A percentile compares a stretch with the other conserved stretches of the same genome.
Evolutionary conservation across 768 basidiomycete genomes (phyloP).

Genomic region (Termitomyces sp.): DNA sequence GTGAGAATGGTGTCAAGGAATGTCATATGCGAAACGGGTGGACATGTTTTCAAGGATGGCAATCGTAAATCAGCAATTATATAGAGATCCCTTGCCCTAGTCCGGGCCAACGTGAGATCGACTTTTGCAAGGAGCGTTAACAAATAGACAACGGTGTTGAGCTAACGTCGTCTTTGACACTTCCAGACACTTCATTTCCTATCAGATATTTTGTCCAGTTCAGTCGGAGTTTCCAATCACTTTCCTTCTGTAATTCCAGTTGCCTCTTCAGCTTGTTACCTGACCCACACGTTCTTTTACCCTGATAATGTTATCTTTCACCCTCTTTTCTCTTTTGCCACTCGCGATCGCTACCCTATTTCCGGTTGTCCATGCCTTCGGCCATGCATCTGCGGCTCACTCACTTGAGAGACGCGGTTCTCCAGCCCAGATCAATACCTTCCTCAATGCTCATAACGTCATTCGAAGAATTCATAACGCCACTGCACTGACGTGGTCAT

Average conservation of each 20-base stretch:
- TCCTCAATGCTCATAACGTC: conserved; percentile 43
- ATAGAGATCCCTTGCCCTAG: no score
- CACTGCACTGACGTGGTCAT: conserved; percentile 41
- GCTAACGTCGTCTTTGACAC: no score
- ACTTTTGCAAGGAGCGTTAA: no score
- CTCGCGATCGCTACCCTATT: neutral
- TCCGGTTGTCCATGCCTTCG: conserved; percentile 1
- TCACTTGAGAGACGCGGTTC: conserved; percentile 16
- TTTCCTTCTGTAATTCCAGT: neutral
- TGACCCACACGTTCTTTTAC: conserved; percentile 30
- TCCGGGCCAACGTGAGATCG: no score
- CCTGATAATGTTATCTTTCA: conserved; percentile 2
- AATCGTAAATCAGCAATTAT: no score
- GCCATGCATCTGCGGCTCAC: neutral
- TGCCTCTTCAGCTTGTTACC: conserved; percentile 8
- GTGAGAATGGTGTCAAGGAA: no score
- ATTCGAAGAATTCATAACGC: conserved; percentile 39
- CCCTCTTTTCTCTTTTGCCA: conserved; percentile 1
- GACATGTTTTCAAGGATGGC: no score
- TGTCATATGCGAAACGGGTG: no score
- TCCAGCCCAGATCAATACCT: conserved; percentile 21
- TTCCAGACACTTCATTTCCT: no score
- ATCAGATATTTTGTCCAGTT: neutral
- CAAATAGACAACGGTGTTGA: no score
- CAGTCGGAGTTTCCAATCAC: no score